Percentiles rank a stretch among this genome's conserved stretches.
Evolutionary conservation across 441 rosid species (phyloP).

Genomic region (Brassica balearica): DNA sequence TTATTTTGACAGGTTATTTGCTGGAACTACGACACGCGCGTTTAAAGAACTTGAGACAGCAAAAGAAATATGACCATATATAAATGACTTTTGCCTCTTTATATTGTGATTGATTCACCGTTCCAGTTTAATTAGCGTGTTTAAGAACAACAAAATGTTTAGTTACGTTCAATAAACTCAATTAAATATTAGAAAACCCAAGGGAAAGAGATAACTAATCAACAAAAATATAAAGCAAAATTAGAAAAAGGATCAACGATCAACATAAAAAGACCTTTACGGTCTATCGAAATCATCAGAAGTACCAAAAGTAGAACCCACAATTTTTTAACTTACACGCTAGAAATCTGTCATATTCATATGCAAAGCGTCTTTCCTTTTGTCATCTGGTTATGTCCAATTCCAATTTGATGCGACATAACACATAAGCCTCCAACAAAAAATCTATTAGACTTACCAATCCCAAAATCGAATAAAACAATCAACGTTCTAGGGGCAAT

Average conservation of each 20-base stretch:
- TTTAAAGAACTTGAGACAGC: background rate
- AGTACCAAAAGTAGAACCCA: constrained; percentile 45
- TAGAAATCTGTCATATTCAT: constrained; percentile 40
- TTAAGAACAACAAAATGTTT: background rate
- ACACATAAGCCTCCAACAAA: constrained; percentile 40
- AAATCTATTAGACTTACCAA: constrained; percentile 14
- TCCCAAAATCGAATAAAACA: constrained; percentile 9
- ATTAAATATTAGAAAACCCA: background rate
- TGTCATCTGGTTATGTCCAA: constrained; percentile 33
- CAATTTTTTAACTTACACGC: constrained; percentile 46
- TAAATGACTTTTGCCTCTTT: constrained; percentile 12
- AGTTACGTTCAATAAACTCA: background rate
- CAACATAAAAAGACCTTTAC: constrained; percentile 21
- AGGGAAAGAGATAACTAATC: background rate
- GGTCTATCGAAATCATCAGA: constrained; percentile 41
- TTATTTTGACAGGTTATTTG: background rate
- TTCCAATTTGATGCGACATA: constrained; percentile 37
- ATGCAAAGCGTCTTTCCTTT: constrained; percentile 29
- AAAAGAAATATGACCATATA: background rate
- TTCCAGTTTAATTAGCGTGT: background rate
- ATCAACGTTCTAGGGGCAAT: background rate
- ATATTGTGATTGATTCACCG: background rate
- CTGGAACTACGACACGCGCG: background rate
- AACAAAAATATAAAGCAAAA: background rate
- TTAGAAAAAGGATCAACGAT: background rate